These are phyloP conservation scores for Hypoxylon sp. DNA, from an alignment of 2,329 filamentous ascomycete genomes.

Conservation along the genomic window DNA sequence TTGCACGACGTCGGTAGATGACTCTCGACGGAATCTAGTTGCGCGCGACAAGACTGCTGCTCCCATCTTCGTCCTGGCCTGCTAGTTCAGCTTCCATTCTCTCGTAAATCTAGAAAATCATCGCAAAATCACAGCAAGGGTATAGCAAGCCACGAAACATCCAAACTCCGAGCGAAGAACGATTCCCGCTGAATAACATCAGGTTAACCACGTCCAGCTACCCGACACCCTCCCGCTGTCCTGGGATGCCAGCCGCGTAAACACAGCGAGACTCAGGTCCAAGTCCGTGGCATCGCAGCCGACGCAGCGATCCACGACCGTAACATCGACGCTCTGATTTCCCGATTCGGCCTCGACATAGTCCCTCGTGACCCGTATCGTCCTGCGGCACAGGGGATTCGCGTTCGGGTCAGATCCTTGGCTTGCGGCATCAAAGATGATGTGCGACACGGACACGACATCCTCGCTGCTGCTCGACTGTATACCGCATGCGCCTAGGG, in stretches of 20 bases:
- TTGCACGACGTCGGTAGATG: too few species aligned
- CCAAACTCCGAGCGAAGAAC: constrained; percentile 17
- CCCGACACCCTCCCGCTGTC: constrained; percentile 51
- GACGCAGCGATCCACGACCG: constrained; percentile 72
- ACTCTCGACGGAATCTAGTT: too few species aligned
- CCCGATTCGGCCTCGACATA: constrained; percentile 52
- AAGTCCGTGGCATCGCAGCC: constrained; percentile 57
- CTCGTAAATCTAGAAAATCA: constrained; percentile 5
- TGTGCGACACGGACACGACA: constrained; percentile 72
- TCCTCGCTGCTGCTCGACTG: constrained; percentile 61
- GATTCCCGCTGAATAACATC: not conserved
- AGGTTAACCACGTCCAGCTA: constrained; percentile 47
- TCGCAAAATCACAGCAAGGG: constrained; percentile 23
- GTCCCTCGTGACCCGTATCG: constrained; percentile 66
- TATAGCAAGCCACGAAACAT: constrained; percentile 21
- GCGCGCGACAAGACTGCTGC: too few species aligned
- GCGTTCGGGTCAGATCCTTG: constrained; percentile 64
- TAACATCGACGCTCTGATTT: constrained; percentile 58
- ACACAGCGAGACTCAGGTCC: constrained; percentile 57
- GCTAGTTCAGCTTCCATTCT: not conserved
- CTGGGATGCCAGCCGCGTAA: constrained; percentile 55
- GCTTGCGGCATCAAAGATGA: constrained; percentile 68
- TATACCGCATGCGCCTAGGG: constrained; percentile 73
- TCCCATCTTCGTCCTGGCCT: too few species aligned
- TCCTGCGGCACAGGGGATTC: constrained; percentile 72